phyloP scores from a whole-genome alignment of 1,139 yeast genomes.

The Blastobotrys proliferans region DNA sequence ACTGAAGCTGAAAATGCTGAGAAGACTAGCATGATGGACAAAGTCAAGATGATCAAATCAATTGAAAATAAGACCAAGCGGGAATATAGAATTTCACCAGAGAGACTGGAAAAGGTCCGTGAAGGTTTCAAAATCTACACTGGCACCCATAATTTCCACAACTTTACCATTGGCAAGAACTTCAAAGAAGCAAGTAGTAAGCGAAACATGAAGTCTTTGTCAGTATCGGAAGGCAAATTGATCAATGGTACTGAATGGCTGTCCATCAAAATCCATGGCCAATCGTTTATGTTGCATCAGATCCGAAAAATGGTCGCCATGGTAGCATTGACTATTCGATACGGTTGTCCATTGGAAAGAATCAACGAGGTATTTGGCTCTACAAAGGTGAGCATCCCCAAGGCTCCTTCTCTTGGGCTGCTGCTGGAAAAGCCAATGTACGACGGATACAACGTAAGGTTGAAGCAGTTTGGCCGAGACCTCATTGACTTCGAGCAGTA shows the following conservation, averaged over 20 bases:
- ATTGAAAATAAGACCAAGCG: constrained; percentile 69
- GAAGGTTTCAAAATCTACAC: constrained; percentile 67
- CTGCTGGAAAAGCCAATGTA: constrained; percentile 89
- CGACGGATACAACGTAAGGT: constrained; percentile 71
- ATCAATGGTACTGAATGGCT: constrained; percentile 96
- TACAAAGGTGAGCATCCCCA: constrained; percentile 81
- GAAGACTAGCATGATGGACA: constrained; percentile 6
- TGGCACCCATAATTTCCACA: constrained; percentile 94
- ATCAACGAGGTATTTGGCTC: constrained; percentile 75
- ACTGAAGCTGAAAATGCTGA: constrained; percentile 11
- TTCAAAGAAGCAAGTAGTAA: constrained; percentile 81
- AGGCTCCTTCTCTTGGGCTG: constrained; percentile 95
- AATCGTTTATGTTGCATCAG: constrained; percentile 97
- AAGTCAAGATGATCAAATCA: constrained; percentile 54
- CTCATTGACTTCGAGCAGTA: constrained; percentile 66
- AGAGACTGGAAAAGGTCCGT: constrained; percentile 59
- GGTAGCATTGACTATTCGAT: constrained; percentile 82
- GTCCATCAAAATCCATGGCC: constrained; percentile 94
- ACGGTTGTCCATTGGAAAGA: constrained; percentile 75
- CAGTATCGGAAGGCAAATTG: constrained; percentile 85
- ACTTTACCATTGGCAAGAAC: constrained; percentile 86
- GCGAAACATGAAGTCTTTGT: constrained; percentile 73
- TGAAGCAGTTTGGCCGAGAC: constrained; percentile 76
- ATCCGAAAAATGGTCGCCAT: constrained; percentile 97
- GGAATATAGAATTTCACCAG: constrained; percentile 58